Evolutionary conservation across 1,284 basidiomycete genomes (phyloP), one percentile per base, ranked within the genome.

Genomic region (Heliocybe sulcata): DNA sequence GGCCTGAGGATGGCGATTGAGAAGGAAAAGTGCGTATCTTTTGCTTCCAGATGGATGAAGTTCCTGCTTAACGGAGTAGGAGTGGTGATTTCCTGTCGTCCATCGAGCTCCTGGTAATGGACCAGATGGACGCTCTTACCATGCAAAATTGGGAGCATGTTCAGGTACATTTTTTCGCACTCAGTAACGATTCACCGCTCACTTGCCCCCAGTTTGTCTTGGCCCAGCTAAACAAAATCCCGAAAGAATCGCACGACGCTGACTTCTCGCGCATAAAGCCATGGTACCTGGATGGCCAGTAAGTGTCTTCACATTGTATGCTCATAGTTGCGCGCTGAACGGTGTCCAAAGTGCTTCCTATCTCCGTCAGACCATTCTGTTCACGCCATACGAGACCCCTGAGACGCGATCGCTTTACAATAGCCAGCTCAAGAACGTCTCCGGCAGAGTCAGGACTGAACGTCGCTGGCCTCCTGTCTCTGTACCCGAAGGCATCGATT

Each of bases 71-170:
- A 49, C 25, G 22, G 12, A 29, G 3, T 62, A 92, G 90, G 63
- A 87, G 80, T 61, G 84, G 83, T 3, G 96, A 99, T 70, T 93
- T 96, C 67, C 75, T 99, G 52, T 92, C 92, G 2, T 96, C 92
- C 2, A 91, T 99, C 59, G 97, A 99, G 69, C 73, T 99, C 14
- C 71, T 93, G n/a, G 72, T 98, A n/a, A 79, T 91, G 9, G 97
- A 99, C 68, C 94, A 98, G 63, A 77, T 92, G 73, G 94, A 99
- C 66, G 87, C 91, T 1, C 81, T 99, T 66, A 81, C 85, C 6
- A 99, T 99, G 97, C 96, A 99, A 73, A 99, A 99, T 65, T 99
- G 97, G 97, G 94, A 98, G 53, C 96, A 99, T 67, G 79, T 96
- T 16, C 90, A 95, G 77, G 94, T 91, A 62, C 52, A 74, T 62